Evolutionary conservation across 148 eudicot genomes (phyloP).

Genomic region (Rhododendron kiyosumense): DNA sequence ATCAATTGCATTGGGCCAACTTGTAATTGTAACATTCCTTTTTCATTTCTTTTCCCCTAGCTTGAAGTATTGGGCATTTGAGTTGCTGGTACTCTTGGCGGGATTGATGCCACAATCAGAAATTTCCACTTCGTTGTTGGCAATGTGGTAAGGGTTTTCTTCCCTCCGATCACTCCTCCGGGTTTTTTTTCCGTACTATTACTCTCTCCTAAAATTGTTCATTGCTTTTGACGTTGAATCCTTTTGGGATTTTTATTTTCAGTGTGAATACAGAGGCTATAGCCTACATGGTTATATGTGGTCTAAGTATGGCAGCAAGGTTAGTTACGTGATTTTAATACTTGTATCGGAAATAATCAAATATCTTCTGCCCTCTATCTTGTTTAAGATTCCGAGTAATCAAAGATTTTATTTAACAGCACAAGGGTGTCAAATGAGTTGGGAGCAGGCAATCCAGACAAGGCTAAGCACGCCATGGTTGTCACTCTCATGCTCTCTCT

Average conservation of each 20-base stretch:
- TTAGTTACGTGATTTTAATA: slow-evolving; percentile 5
- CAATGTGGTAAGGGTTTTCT: slow-evolving; percentile 57
- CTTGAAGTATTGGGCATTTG: slow-evolving; percentile 87
- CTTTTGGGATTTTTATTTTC: background rate
- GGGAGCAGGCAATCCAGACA: slow-evolving; percentile 53
- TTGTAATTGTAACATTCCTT: too few relatives aligned
- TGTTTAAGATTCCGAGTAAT: background rate
- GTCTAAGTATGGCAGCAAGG: slow-evolving; percentile 86
- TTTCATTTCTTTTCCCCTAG: slow-evolving; percentile 19
- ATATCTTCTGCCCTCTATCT: background rate
- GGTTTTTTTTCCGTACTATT: too few relatives aligned
- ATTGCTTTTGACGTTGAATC: too few relatives aligned
- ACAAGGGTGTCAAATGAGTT: slow-evolving; percentile 93
- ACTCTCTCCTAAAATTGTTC: too few relatives aligned
- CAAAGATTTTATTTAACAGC: slow-evolving; percentile 22
- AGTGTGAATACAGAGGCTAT: slow-evolving; percentile 82
- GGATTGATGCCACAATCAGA: slow-evolving; percentile 74
- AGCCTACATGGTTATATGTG: slow-evolving; percentile 68
- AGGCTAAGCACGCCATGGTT: slow-evolving; percentile 62
- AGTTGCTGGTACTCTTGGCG: slow-evolving; percentile 75
- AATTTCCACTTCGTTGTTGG: slow-evolving; percentile 63
- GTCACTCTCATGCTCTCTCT: slow-evolving; percentile 65
- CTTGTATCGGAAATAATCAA: background rate
- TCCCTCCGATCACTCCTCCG: background rate
- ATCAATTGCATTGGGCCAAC: too few relatives aligned